Evolutionary conservation across 176 grass and related monocot genomes (phyloP), one percentile per base, ranked within the genome.

Genomic region (Paspalum vaginatum): DNA sequence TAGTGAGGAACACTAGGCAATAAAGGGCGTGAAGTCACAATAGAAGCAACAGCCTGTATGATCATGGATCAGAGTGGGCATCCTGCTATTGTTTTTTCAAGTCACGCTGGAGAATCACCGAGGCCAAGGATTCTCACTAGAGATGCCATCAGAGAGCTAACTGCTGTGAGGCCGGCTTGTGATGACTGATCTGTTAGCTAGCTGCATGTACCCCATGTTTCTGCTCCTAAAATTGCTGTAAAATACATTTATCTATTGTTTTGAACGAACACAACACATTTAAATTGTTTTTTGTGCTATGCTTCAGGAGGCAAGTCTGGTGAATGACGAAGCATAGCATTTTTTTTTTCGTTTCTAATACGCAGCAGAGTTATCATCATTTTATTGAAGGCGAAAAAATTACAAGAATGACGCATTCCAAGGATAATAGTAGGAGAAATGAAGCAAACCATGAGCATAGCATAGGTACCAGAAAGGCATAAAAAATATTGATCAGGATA

Each of bases 41-140:
- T 81, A 54, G 75, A 86, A 24, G 65, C 75, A 2, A 86, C 84
- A 55, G 45, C 67, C 18, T 86, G 77, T 64, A 75, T 47, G 16
- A 75, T 55, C 12, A 27, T 75, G 38, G 77, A 86, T 65, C 54
- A 2, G 32, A 50, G 40, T 21, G 84, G 84, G 11, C 32, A 32
- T 32, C 32, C 32, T 32, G 32, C 32, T 32, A 32, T 32, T 32
- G 32, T 32, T 32, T 32, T 32, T 32, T 32, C 32, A 32, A 32
- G n/a, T 32, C 32, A 32, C 32, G 32, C 32, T 32, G 32, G 32
- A 32, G 32, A 32, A 32, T 32, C 2, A 32, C 3, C 32, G 32
- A 32, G 32, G 32, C 2, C 32, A 32, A 32, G 32, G 32, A 32
- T 32, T 1, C 32, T 32, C 32, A 32, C 32, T 32, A 32, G 32